Evolutionary conservation across 257 asterid genomes (phyloP).

Genomic region (Rehmannia glutinosa): DNA sequence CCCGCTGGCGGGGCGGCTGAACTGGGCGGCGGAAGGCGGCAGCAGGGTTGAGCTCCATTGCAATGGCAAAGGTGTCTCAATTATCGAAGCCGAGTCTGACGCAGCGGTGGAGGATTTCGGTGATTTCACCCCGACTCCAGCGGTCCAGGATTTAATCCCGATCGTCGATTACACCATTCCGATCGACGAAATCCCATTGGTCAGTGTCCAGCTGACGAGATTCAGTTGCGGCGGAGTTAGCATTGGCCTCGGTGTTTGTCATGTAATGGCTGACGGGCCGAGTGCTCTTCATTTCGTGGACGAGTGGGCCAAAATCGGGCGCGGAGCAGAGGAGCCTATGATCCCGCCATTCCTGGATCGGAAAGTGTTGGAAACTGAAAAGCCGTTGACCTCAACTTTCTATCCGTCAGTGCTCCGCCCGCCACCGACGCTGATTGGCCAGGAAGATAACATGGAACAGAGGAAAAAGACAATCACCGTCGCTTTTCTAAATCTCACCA

Average conservation of each 20-base stretch:
- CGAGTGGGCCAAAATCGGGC: constrained; percentile 41
- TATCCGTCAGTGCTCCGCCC: constrained; percentile 49
- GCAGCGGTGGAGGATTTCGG: constrained; percentile 47
- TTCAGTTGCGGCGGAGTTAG: constrained; percentile 42
- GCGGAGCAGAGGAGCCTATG: constrained; percentile 21
- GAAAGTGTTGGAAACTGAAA: constrained; percentile 14
- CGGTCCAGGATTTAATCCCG: constrained; percentile 36
- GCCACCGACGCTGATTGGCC: constrained; percentile 41
- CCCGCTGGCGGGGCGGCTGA: constrained; percentile 62
- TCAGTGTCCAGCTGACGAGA: constrained; percentile 33
- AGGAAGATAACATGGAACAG: constrained; percentile 35
- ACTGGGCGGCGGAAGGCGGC: constrained; percentile 37
- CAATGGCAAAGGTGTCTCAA: constrained; percentile 45
- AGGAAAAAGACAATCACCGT: constrained; percentile 37
- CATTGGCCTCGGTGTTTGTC: constrained; percentile 38
- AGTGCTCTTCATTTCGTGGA: constrained; percentile 39
- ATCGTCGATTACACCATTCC: constrained; percentile 44
- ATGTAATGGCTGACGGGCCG: constrained; percentile 45
- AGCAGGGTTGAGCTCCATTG: constrained; percentile 63
- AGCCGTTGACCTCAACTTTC: background rate
- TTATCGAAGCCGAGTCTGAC: constrained; percentile 56
- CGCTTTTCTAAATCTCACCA: constrained; percentile 29
- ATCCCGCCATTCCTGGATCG: constrained; percentile 38
- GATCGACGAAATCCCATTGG: constrained; percentile 36
- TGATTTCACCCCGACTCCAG: constrained; percentile 47